Evolutionary conservation across 345 rosid genomes (phyloP), one percentile per base, ranked within the genome.

Genomic region (Mercurialis annua): DNA sequence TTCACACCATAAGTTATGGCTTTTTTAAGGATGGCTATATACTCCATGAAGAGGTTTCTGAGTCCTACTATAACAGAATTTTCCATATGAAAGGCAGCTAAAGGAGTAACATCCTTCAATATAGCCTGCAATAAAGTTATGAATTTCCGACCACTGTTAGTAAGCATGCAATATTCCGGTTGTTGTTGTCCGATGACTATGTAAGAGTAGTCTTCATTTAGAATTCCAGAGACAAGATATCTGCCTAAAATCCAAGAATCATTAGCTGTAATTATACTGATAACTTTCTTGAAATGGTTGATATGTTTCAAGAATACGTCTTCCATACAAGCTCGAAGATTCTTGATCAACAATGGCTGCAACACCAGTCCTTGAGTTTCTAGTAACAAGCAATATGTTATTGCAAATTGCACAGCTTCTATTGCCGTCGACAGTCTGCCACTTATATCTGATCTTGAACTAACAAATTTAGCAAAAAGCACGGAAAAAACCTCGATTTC

Each of bases 161-260:
- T 83, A 62, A 87, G 92, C 61, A 75, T 50, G 72, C 79, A 85
- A 69, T 80, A 81, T 69, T 78, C 79, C 10, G 84, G 76, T 64
- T 68, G 76, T 64, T 68, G 76, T 65, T 82, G 64, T 63, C 81
- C 82, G 5, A 77, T 64, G 69, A 59, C 68, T 73, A 67, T 31
- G n/a, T 64, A 66, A 44, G 73, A 71, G 69, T 30, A 57, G 34
- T 64, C 78, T 57, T 71, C 85, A 62, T 66, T 77, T 38, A 81
- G 46, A 43, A 81, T 73, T 64, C 77, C 86, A 52, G 85, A 72
- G 10, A 80, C 62, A 42, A 77, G 81, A 72, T 85, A 85, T 77
- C 85, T 83, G 49, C 85, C 80, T 64, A 85, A 75, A 67, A 80
- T 71, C 89, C 92, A 87, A 33, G 77, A 49, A 62, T 87, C 92